phyloP scores from a whole-genome alignment of 2,329 filamentous ascomycete genomes.

The Diaporthe vexans region DNA sequence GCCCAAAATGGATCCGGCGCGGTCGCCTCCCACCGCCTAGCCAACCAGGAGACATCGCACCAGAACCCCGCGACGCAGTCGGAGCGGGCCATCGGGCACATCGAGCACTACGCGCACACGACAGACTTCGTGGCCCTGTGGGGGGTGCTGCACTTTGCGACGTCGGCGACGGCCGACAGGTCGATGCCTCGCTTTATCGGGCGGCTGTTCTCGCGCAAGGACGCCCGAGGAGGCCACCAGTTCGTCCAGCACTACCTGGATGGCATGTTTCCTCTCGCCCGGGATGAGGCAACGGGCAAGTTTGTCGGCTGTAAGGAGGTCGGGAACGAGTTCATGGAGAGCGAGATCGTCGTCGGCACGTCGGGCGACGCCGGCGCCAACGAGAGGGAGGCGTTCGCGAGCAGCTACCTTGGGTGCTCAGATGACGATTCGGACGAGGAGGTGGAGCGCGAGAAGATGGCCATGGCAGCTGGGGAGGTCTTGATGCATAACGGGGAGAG shows the following conservation, averaged over 20 bases:
- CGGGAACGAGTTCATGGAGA: constrained; percentile 72
- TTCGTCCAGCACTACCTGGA: constrained; percentile 74
- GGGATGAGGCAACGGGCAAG: constrained; percentile 56
- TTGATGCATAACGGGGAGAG: constrained; percentile 48
- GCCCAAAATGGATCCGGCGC: background rate
- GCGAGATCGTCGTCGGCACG: constrained; percentile 61
- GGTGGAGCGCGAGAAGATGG: constrained; percentile 42
- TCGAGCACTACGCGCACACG: constrained; percentile 85
- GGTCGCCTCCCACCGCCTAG: background rate
- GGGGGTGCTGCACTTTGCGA: constrained; percentile 79
- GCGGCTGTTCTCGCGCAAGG: constrained; percentile 69
- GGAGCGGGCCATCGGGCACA: constrained; percentile 72
- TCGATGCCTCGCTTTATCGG: constrained; percentile 73
- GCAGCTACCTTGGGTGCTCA: constrained; percentile 59
- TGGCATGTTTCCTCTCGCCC: constrained; percentile 70
- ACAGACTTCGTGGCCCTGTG: constrained; percentile 81
- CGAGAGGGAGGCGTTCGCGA: constrained; percentile 62
- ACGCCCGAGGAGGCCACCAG: constrained; percentile 67
- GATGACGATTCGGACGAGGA: constrained; percentile 57
- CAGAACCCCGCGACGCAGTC: constrained; percentile 55
- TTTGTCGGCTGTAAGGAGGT: constrained; percentile 52
- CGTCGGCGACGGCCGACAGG: constrained; percentile 55
- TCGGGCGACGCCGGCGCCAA: constrained; percentile 60
- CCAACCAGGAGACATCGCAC: constrained; percentile 48
- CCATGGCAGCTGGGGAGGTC: constrained; percentile 40